A percentile compares a stretch with the other conserved stretches of the same genome.
Conservation (phyloP, 192 early-diverging fungal genomes). For the Linnemannia hyalina region DNA sequence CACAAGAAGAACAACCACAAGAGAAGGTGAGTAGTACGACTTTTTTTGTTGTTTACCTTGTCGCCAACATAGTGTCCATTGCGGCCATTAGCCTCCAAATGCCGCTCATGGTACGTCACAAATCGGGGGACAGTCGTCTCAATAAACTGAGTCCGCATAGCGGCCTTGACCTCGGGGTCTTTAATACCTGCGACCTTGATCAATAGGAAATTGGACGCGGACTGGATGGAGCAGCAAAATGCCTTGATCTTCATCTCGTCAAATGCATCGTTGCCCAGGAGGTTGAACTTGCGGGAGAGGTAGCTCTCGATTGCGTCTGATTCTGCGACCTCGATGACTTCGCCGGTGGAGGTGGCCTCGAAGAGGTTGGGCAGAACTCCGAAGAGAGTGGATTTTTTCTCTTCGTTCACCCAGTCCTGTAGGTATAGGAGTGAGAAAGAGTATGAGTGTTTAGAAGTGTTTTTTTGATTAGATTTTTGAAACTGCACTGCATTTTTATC, state of each 20-base stretch:
- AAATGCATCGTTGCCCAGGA: slow-evolving; percentile 20
- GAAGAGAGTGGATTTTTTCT: slow-evolving; percentile 29
- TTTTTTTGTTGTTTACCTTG: slow-evolving; percentile 25
- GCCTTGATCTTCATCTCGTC: slow-evolving; percentile 40
- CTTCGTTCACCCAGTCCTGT: slow-evolving; percentile 37
- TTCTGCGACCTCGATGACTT: slow-evolving; percentile 30
- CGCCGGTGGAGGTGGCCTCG: slow-evolving; percentile 26
- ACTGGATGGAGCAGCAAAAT: slow-evolving; percentile 16
- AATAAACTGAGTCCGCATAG: slow-evolving; percentile 21
- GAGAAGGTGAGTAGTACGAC: neutral
- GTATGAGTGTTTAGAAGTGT: neutral
- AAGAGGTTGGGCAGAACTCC: slow-evolving; percentile 33
- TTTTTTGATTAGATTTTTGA: neutral
- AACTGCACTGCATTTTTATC: neutral
- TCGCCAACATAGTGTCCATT: slow-evolving; percentile 36
- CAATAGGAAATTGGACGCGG: slow-evolving; percentile 18
- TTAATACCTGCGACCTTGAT: slow-evolving; percentile 14
- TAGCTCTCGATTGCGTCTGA: slow-evolving; percentile 34
- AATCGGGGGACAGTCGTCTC: slow-evolving; percentile 16
- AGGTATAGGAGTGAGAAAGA: no score
- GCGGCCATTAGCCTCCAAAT: slow-evolving; percentile 22
- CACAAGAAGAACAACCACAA: no score
- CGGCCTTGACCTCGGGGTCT: slow-evolving; percentile 20
- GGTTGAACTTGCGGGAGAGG: slow-evolving; percentile 23
- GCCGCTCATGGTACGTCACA: slow-evolving; percentile 19